Evolutionary conservation across 73 alveolate genomes (phyloP), one percentile per base, ranked within the genome.

Genomic region (Paramecium tetraurelia): DNA sequence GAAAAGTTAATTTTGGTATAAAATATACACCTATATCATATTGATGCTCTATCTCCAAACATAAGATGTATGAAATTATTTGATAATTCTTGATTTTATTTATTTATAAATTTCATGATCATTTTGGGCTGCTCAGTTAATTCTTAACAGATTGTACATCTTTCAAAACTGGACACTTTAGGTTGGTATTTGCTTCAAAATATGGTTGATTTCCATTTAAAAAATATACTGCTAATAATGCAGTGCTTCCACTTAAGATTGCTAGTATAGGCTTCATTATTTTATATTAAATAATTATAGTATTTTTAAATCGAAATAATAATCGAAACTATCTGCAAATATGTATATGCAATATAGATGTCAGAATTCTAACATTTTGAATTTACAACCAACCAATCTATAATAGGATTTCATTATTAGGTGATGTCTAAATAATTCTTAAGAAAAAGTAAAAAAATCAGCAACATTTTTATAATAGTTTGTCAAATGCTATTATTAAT

Each of bases 221-320:
- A 31, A 33, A 31, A 63, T 63, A 63, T 27, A 8, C 84, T 63
- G 27, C 84, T 11, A 63, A 63, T 24, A 63, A 63, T 20, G 84
- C 84, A 63, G 84, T 63, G 22, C 50, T 33, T 63, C 84, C 84
- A 7, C 46, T 12, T 27, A 33, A 50, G 12, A 63, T 63, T 27
- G 84, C 84, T 27, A 63, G 6, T 40, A 63, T 63, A 63, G 84
- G 84, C 84, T 63, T 63, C 84, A 63, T 63, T 63, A 10, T 63
- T 59, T 63, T 63, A 63, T 63, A 63, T 63, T 63, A 22, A 63
- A 31, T 63, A 11, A 63, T 27, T 31, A 63, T 63, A 63, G 27
- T 63, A 63, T 53, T 53, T 53, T 53, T n/a, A n/a, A n/a, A 53
- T 53, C 69, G n/a, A 53, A 53, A 18, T 53, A 53, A 53, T 53